Conservation (phyloP, 208 protist species). For the Leptomonas pyrrhocoris region DNA sequence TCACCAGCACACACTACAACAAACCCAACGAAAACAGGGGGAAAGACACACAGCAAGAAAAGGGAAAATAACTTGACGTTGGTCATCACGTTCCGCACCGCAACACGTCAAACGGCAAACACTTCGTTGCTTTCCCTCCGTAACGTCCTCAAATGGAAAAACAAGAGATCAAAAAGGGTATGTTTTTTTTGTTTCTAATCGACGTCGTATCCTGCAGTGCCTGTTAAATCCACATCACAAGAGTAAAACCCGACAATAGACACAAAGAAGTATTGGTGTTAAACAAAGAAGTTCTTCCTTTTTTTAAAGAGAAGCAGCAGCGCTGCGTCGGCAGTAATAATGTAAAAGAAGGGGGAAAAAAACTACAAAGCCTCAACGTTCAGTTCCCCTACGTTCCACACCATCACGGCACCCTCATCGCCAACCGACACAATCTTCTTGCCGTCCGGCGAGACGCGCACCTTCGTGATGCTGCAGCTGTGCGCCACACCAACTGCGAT, state of each 20-base stretch:
- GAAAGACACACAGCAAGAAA: background rate
- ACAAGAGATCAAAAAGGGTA: too few relatives aligned
- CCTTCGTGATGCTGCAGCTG: conserved; percentile 93
- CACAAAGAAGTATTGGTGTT: too few relatives aligned
- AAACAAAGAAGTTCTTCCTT: background rate
- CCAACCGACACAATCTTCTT: conserved; percentile 92
- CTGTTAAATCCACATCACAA: too few relatives aligned
- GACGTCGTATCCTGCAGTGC: too few relatives aligned
- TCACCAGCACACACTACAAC: background rate
- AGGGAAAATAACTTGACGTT: too few relatives aligned
- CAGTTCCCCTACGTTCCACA: conserved; percentile 87
- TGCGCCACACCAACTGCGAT: conserved; percentile 91
- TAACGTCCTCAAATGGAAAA: too few relatives aligned
- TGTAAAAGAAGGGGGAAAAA: background rate
- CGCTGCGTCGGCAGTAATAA: too few relatives aligned
- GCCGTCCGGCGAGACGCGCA: conserved; percentile 89
- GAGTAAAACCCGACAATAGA: too few relatives aligned
- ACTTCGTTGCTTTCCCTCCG: too few relatives aligned
- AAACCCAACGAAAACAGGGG: background rate
- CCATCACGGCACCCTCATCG: conserved; percentile 93
- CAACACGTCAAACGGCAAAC: too few relatives aligned
- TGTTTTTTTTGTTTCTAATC: too few relatives aligned
- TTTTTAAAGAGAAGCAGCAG: conserved; percentile 6
- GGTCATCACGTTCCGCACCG: too few relatives aligned
- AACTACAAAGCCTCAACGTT: conserved; percentile 38